A percentile compares a stretch with the other conserved stretches of the same genome.
Conservation (phyloP, 805 yeast genomes). For the Zygosaccharomyces lentus region DNA sequence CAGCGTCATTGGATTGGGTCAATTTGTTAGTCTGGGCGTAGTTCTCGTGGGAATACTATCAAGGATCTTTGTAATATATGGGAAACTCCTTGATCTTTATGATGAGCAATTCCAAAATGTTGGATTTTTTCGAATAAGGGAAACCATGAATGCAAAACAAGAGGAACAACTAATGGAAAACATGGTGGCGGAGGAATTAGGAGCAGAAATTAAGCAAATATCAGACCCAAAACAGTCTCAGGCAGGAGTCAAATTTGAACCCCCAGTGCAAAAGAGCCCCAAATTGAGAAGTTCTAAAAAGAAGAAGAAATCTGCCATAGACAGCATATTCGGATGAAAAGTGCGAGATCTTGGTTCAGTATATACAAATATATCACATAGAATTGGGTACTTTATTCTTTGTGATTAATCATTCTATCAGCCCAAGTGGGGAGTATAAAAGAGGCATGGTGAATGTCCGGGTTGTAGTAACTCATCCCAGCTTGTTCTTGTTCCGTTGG, state of each 20-base stretch:
- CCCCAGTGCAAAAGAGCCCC: background rate
- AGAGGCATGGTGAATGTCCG: conserved; percentile 62
- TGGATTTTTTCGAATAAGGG: conserved; percentile 10
- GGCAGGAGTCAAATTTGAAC: background rate
- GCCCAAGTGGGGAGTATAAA: conserved; percentile 85
- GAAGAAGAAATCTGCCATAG: conserved; percentile 57
- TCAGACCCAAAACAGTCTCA: conserved; percentile 4
- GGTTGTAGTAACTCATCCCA: conserved; percentile 60
- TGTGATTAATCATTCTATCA: conserved; percentile 30
- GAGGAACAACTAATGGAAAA: background rate
- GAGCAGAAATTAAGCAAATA: conserved; percentile 24
- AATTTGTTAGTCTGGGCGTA: conserved; percentile 70
- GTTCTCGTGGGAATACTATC: conserved; percentile 57
- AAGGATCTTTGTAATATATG: conserved; percentile 36
- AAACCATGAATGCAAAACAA: background rate
- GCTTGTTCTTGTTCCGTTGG: conserved; percentile 44
- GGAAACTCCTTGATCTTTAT: conserved; percentile 16
- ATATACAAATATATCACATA: conserved; percentile 16
- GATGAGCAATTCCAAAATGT: conserved; percentile 21
- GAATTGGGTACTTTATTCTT: conserved; percentile 14
- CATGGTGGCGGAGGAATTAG: conserved; percentile 32
- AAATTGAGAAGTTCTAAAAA: conserved; percentile 38
- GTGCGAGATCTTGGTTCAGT: conserved; percentile 7
- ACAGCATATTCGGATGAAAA: conserved; percentile 63
- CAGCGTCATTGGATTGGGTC: conserved; percentile 67